These are phyloP conservation scores for Liquidambar formosana DNA, from an alignment of 164 flowering plant species.

Conservation along the genomic window DNA sequence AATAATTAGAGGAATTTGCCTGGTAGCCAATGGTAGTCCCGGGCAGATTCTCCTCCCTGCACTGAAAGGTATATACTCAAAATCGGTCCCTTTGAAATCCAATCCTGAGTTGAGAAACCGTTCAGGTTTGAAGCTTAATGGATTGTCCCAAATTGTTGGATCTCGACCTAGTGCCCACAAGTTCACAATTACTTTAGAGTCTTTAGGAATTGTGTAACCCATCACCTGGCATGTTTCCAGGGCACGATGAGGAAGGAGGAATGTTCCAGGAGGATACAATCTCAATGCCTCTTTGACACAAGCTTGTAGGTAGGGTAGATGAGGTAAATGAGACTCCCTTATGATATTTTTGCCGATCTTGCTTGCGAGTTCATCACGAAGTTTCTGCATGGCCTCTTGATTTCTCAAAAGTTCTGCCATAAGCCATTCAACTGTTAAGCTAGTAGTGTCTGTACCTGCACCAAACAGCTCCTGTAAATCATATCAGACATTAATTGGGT, in stretches of 20 bases:
- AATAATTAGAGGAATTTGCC: too few relatives aligned
- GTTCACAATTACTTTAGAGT: conserved; percentile 15
- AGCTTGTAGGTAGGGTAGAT: conserved; percentile 24
- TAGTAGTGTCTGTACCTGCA: conserved; percentile 28
- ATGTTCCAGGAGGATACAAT: conserved; percentile 27
- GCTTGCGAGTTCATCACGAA: conserved; percentile 13
- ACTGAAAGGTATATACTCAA: conserved; percentile 30
- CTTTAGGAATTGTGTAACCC: conserved; percentile 28
- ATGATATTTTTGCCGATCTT: not conserved
- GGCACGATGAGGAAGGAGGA: conserved; percentile 21
- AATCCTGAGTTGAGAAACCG: conserved; percentile 6
- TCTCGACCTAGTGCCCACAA: conserved; percentile 27
- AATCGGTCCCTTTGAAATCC: conserved; percentile 21
- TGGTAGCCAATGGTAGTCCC: too few relatives aligned
- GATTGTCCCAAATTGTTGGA: conserved; percentile 18
- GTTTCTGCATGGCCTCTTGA: conserved; percentile 20
- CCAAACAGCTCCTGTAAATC: conserved; percentile 23
- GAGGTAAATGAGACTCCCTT: conserved; percentile 3
- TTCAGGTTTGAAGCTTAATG: conserved; percentile 24
- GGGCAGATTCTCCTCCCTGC: too few relatives aligned
- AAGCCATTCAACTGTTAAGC: conserved; percentile 26
- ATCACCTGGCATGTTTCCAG: conserved; percentile 13
- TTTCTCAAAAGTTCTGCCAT: conserved; percentile 27
- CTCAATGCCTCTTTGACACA: conserved; percentile 26
- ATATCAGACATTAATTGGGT: too few relatives aligned